Evolutionary conservation across 345 rosid species (phyloP).

Genomic region (Arabidopsis thaliana): DNA sequence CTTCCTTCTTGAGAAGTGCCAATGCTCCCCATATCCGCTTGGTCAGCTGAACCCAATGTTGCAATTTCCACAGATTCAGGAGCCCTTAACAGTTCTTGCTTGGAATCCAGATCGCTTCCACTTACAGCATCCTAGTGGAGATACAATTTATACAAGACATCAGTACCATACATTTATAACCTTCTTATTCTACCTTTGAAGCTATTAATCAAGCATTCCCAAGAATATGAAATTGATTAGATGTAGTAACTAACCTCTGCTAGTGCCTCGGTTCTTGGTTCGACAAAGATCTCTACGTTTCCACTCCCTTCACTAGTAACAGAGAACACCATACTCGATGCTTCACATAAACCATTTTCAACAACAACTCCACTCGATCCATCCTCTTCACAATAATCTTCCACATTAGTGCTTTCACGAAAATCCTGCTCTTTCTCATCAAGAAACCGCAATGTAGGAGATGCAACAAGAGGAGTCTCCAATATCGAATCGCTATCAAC

Average conservation of each 20-base stretch:
- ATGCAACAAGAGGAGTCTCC: constrained; percentile 49
- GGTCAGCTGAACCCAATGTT: constrained; percentile 21
- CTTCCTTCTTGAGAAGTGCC: constrained; percentile 39
- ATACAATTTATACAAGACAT: constrained; percentile 35
- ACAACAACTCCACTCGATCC: constrained; percentile 40
- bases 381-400: constrained; percentile 46
- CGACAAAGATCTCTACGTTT: constrained; percentile 34
- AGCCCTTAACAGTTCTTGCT: constrained; percentile 35
- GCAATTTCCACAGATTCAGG: constrained; percentile 36
- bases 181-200: neutral
- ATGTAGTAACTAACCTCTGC: constrained; percentile 30
- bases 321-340: constrained; percentile 45
- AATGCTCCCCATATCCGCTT: constrained; percentile 37
- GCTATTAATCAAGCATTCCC: neutral
- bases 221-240: neutral
- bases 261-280: constrained; percentile 25
- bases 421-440: constrained; percentile 50
- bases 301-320: constrained; percentile 50
- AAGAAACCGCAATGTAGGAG: constrained; percentile 40
- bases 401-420: constrained; percentile 45
- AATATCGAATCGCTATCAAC: constrained; percentile 34
- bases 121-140: constrained; percentile 35
- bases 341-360: constrained; percentile 43
- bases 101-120: constrained; percentile 25
- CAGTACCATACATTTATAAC: constrained; percentile 15